These are phyloP conservation scores for Strombidium stylifer DNA, from an alignment of 73 alveolate genomes.

Conservation along the genomic window DNA sequence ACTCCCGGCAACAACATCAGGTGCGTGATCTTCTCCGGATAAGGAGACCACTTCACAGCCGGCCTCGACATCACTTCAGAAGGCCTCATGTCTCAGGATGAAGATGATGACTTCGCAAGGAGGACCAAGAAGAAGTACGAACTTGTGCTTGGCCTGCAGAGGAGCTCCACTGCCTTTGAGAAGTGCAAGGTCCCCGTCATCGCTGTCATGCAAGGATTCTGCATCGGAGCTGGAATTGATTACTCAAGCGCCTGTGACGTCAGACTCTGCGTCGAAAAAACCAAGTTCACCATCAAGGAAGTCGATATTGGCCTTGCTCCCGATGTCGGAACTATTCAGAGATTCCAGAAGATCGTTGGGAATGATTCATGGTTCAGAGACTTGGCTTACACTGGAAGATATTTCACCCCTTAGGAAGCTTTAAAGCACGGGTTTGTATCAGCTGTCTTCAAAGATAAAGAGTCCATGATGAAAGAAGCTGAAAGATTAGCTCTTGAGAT, in stretches of 20 bases:
- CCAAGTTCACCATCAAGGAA: constrained; percentile 71
- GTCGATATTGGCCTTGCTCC: constrained; percentile 80
- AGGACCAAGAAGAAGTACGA: constrained; percentile 19
- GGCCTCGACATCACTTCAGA: constrained; percentile 72
- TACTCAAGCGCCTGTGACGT: constrained; percentile 75
- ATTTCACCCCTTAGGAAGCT: constrained; percentile 68
- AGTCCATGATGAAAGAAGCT: constrained; percentile 37
- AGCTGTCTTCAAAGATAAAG: constrained; percentile 44
- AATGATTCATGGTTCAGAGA: constrained; percentile 72
- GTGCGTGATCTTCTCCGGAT: constrained; percentile 61
- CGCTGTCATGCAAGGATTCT: constrained; percentile 71
- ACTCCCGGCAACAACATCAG: constrained; percentile 47
- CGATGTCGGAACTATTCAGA: constrained; percentile 72
- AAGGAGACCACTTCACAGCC: constrained; percentile 72
- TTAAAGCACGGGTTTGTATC: constrained; percentile 49
- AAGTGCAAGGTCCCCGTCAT: constrained; percentile 65
- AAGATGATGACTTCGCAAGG: constrained; percentile 57
- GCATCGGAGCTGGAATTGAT: constrained; percentile 86
- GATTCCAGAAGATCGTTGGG: constrained; percentile 53
- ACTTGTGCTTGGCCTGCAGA: constrained; percentile 5
- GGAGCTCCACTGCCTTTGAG: constrained; percentile 20
- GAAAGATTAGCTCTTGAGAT: constrained; percentile 34
- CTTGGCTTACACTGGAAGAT: constrained; percentile 69
- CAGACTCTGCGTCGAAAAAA: constrained; percentile 69
- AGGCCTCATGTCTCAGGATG: constrained; percentile 22